phyloP scores from a whole-genome alignment of 2,329 filamentous ascomycete genomes.

The Aspergillus alliaceus region DNA sequence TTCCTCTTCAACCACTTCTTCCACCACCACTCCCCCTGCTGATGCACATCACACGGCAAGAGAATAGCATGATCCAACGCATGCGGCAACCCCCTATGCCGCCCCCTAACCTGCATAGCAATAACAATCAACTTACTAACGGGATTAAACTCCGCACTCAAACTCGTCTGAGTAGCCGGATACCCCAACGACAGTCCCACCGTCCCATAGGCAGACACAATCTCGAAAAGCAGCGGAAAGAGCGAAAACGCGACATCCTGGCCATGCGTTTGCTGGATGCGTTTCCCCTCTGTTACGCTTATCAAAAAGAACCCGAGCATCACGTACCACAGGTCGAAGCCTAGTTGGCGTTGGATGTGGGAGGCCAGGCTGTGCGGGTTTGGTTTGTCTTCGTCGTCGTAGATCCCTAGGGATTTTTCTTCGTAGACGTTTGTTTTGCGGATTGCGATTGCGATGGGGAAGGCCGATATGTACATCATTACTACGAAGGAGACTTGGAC shows the following conservation, averaged over 20 bases:
- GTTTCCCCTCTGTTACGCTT: conserved; percentile 74
- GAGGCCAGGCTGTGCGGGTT: conserved; percentile 71
- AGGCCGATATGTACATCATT: conserved; percentile 99
- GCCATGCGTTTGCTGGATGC: conserved; percentile 58
- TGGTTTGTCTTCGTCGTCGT: conserved; percentile 52
- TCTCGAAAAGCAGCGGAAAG: conserved; percentile 73
- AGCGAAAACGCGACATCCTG: conserved; percentile 59
- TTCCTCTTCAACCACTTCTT: conserved; percentile 15
- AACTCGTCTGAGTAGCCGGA: conserved; percentile 68
- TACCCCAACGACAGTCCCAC: conserved; percentile 86
- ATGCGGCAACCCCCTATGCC: conserved; percentile 63
- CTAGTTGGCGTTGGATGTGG: conserved; percentile 86
- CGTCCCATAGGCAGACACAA: conserved; percentile 85
- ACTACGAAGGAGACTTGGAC: conserved; percentile 94
- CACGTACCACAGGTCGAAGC: conserved; percentile 95
- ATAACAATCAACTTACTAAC: conserved; percentile 64
- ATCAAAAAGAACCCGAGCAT: conserved; percentile 91
- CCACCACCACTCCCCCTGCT: conserved; percentile 18
- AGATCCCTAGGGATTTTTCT: conserved; percentile 65
- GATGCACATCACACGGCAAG: conserved; percentile 54
- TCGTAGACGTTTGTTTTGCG: conserved; percentile 95
- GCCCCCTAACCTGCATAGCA: conserved; percentile 63
- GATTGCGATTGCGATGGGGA: conserved; percentile 92
- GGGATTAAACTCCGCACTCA: conserved; percentile 74
- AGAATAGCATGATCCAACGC: conserved; percentile 67